Base-by-base conservation (phyloP, 306 rosid species). In the Cotoneaster glaucophyllus region DNA sequence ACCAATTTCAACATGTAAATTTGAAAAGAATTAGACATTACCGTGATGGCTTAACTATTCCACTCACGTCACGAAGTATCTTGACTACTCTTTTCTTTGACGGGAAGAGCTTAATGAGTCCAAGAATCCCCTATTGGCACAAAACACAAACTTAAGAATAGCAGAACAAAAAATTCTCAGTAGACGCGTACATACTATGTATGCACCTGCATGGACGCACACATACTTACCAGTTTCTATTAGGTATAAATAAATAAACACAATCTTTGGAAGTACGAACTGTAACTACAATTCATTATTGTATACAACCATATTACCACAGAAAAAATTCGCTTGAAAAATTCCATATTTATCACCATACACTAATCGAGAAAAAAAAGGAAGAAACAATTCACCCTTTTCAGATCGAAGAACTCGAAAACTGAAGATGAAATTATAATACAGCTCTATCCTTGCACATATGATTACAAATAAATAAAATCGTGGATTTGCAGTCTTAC, bases 31-130 rank as follows among this genome's bases (percentile, higher is more conserved):
- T 3, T 1, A 24, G 61, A 54, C 67, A 39, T 22, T 64, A 89
- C 96, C 96, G 86, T 61, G 96, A 90, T 32, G 96, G 91, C 70
- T 80, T 88, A 34, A 90, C 69, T 1, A 90, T 80, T 79, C 93
- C 96, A 70, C 87, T 86, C 45, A 88, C 82, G 80, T 82, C 77
- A 71, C 79, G 77, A 18, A 90, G 90, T 79, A 90, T 90, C 72
- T 85, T 81, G 76, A 90, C 77, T 32, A 78, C 80, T 22, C 85
- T 83, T 83, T 88, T 88, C 80, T 80, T 88, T 24, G 90, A 85
- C 0, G 96, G 91, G 59, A 79, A 78, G 61, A 90, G 88, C 37
- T 66, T 84, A 71, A 90, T 64, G 71, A 82, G 37, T 29, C 85
- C 96, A 59, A 88, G 75, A 71, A 71, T 29, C 50, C 82, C 79